Evolutionary conservation across 176 grass and related monocot genomes (phyloP), one percentile per base, ranked within the genome.

Genomic region (Triticum monococcum): DNA sequence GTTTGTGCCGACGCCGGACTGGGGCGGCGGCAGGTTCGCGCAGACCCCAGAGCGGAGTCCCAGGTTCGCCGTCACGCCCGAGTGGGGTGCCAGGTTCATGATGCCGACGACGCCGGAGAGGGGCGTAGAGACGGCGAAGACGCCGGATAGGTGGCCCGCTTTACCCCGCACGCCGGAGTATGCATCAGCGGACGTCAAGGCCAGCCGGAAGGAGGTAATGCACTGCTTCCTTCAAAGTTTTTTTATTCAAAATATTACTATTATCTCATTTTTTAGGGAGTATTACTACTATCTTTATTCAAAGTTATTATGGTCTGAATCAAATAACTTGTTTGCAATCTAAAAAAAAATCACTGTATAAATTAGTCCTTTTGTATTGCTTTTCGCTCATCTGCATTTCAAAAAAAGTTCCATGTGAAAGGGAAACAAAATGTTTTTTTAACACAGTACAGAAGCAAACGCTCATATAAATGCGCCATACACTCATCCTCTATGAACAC

Each of bases 171-270:
- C 85, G 48, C 90, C 85, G 67, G 92, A 89, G 60, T 75, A 86
- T 56, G 78, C 60, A 26, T 84, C 80, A 33, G 60, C 46, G 12
- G 81, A 68, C 59, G 77, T 45, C 35, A 92, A 83, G 41, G 82
- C 68, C 30, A 84, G 48, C 77, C 30, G 79, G 59, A 95, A 90
- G 45, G 90, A 92, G 90, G 93, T 95, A 95, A 91, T 32, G 68
- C 85, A 30, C 37, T 64, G 72, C 45, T 78, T 37, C 77, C 24
- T 48, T 68, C 60, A 66, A 45, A 72, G 23, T 24, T 68, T 72
- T 13, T 40, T 23, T 23, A 13, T 24, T 72, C 0, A 4, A 4
- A n/a, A n/a, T n/a, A n/a, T n/a, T n/a, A n/a, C n/a, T n/a, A n/a
- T n/a, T n/a, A n/a, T n/a, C n/a, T n/a, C n/a, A n/a, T n/a, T n/a